A percentile compares a stretch with the other conserved stretches of the same genome.
Conservation (phyloP, 441 rosid species). For the Syzygium malaccense region DNA sequence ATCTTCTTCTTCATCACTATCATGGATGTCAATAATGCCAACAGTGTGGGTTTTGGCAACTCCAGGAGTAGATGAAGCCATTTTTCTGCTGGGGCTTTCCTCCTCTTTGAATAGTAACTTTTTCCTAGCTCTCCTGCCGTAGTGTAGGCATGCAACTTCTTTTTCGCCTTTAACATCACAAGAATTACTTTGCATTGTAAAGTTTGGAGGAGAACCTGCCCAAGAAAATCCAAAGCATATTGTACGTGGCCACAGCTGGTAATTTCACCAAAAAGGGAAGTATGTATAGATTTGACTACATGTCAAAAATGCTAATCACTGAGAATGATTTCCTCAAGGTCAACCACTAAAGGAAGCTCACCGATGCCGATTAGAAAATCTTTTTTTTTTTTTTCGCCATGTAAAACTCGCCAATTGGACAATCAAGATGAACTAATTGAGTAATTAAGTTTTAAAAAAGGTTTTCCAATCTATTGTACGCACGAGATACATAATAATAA, state of each 20-base stretch:
- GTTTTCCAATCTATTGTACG: neutral
- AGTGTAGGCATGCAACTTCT: neutral
- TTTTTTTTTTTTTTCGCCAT: neutral
- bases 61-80: conserved; percentile 37
- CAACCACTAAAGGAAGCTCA: neutral
- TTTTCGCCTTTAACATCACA: conserved; percentile 1
- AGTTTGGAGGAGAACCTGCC: conserved; percentile 22
- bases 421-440: neutral
- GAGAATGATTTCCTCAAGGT: neutral
- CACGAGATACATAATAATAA: neutral
- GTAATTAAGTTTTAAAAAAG: neutral
- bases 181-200: neutral
- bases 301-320: neutral
- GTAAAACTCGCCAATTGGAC: neutral
- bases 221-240: neutral
- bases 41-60: conserved; percentile 3
- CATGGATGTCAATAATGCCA: conserved; percentile 29
- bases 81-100: conserved; percentile 17
- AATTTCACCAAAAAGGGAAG: neutral
- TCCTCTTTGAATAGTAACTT: conserved; percentile 27
- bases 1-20: conserved; percentile 37
- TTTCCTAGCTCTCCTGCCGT: conserved; percentile 15
- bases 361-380: neutral
- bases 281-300: neutral
- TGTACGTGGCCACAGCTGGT: neutral